phyloP scores from a whole-genome alignment of 257 asterid species.

The Solanum bulbocastanum region DNA sequence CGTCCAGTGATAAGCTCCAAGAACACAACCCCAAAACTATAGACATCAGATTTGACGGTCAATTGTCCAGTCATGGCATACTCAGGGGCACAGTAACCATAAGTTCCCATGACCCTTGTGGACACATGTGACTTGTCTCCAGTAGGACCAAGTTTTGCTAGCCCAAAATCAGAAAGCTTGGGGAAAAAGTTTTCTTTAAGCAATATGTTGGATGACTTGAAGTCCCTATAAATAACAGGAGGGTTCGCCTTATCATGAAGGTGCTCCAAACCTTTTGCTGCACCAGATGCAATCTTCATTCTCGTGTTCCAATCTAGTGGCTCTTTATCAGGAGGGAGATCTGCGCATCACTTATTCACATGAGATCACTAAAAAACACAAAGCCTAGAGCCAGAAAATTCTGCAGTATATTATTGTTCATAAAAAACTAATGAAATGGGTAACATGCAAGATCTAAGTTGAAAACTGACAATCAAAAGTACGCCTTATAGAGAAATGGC shows the following conservation, averaged over 20 bases:
- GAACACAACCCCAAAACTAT: slow-evolving; percentile 94
- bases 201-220: slow-evolving; percentile 93
- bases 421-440: not conserved
- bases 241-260: slow-evolving; percentile 98
- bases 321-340: slow-evolving; percentile 80
- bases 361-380: not conserved
- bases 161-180: slow-evolving; percentile 92
- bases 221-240: slow-evolving; percentile 93
- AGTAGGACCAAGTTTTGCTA: slow-evolving; percentile 99
- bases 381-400: not conserved
- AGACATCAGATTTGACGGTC: slow-evolving; percentile 94
- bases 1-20: slow-evolving; percentile 97
- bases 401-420: not conserved
- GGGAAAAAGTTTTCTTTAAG: slow-evolving; percentile 75
- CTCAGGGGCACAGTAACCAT: slow-evolving; percentile 98
- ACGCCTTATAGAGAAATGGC: not conserved
- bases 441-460: not conserved
- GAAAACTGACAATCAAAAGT: not conserved
- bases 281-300: slow-evolving; percentile 99
- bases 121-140: slow-evolving; percentile 99
- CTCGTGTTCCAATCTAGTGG: slow-evolving; percentile 98
- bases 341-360: slow-evolving; percentile 21
- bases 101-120: slow-evolving; percentile 98
- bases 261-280: slow-evolving; percentile 95
- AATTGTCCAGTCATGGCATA: slow-evolving; percentile 99